Evolutionary conservation across 371 early-diverging fungal genomes (phyloP).

Genomic region (Mucor ambiguus): DNA sequence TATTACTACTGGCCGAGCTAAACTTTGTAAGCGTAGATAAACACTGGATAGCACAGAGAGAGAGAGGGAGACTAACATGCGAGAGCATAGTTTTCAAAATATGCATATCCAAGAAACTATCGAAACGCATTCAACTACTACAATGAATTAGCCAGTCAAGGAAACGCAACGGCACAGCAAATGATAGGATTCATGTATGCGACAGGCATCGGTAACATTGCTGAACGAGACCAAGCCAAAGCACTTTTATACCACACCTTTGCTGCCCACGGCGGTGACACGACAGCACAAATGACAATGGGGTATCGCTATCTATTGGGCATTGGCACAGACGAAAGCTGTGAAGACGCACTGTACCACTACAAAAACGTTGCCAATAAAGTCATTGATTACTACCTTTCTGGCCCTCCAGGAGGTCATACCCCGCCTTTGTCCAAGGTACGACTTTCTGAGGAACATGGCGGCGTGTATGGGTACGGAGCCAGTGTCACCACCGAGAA

Average conservation of each 20-base stretch:
- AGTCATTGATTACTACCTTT: constrained; percentile 67
- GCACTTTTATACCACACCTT: constrained; percentile 84
- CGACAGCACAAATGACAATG: constrained; percentile 80
- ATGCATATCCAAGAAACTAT: constrained; percentile 58
- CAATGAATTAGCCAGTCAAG: constrained; percentile 58
- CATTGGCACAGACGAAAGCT: constrained; percentile 79
- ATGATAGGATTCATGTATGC: constrained; percentile 89
- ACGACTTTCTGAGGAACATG: constrained; percentile 78
- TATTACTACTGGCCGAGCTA: constrained; percentile 56
- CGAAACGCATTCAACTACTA: constrained; percentile 61
- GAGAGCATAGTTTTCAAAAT: constrained; percentile 54
- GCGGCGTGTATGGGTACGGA: constrained; percentile 83
- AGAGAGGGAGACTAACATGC: neutral
- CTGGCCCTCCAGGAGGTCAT: constrained; percentile 88
- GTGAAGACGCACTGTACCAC: constrained; percentile 75
- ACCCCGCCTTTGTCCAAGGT: constrained; percentile 67
- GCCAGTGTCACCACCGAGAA: constrained; percentile 55
- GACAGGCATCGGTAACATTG: constrained; percentile 81
- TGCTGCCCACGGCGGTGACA: constrained; percentile 78
- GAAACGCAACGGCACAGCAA: constrained; percentile 87
- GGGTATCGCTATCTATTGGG: constrained; percentile 86
- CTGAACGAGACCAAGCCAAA: constrained; percentile 64
- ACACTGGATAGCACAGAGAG: neutral
- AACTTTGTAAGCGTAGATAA: constrained; percentile 48
- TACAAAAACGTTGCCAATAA: constrained; percentile 83